Conservation (phyloP, 169 alveolate genomes). For the Plasmodium fragile region DNA sequence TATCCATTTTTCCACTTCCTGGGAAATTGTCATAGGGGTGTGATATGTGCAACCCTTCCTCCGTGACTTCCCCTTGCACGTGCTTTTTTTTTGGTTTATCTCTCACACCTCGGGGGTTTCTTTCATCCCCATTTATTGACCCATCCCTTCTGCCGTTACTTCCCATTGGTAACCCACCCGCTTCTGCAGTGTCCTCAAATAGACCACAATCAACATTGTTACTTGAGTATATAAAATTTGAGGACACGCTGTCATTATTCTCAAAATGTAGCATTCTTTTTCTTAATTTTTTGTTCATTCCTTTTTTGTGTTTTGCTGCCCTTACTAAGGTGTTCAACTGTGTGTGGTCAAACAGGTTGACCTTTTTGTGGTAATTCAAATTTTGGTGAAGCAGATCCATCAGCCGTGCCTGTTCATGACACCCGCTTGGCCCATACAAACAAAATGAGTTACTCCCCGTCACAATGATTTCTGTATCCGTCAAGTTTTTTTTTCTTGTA, state of each 20-base stretch:
- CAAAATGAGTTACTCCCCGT: not conserved
- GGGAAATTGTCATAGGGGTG: not conserved
- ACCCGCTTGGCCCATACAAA: not conserved
- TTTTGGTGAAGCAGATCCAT: constrained; percentile 3
- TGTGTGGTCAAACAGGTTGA: not conserved
- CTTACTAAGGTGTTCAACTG: not conserved
- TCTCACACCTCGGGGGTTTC: not conserved
- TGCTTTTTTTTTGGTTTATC: not conserved
- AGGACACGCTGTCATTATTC: not conserved
- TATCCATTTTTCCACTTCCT: not conserved
- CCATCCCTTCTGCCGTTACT: not conserved
- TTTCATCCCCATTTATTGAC: not conserved
- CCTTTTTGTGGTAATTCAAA: not conserved
- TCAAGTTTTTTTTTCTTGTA: constrained; percentile 10
- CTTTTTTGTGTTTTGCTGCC: not conserved
- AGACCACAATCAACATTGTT: not conserved
- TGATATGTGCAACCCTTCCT: not conserved
- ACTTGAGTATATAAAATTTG: not conserved
- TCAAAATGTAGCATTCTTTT: not conserved
- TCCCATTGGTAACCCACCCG: not conserved
- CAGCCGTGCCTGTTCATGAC: not conserved
- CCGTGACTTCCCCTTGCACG: not conserved
- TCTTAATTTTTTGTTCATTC: not conserved
- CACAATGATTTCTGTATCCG: constrained; percentile 27
- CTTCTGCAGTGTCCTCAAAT: not conserved